Evolutionary conservation across 306 rosid genomes (phyloP), one percentile per base, ranked within the genome.

Genomic region (Morella rubra): DNA sequence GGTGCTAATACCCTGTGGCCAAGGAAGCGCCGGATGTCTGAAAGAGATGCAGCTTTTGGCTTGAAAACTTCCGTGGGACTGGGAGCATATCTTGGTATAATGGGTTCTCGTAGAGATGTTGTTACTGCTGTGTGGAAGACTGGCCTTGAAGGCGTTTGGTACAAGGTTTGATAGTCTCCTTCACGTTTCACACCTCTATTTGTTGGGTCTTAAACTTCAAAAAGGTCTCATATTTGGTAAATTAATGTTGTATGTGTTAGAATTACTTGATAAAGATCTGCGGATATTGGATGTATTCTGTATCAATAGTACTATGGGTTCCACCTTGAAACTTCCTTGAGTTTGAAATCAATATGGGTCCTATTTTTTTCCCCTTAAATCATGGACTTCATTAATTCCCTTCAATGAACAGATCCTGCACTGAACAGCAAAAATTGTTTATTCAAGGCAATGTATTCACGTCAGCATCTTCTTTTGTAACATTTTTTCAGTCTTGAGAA

Each of bases 21-120:
- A 44, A 84, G 92, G 93, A 95, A 95, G 82, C 99, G 99, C 76
- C 88, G 99, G 81, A 84, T 95, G 90, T 95, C 99, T 64, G 99
- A 95, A 87, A 89, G 99, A 84, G 98, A 95, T 88, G 99, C 99
- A 77, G 99, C 99, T 83, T 95, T 95, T 88, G 99, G 99, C 74
- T 77, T 95, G 81, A 95, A 92, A 81, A 92, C 92, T 72, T 95
- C 99, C 44, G 94, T 95, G 73, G 99, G 98, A 62, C 83, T 95
- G 49, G 99, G 99, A 67, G 93, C 88, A 73, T 95, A 91, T 84
- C 99, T 95, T 65, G 99, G 99, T 76, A 92, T 95, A 83, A 95
- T 95, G 98, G 99, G 99, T 77, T 95, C 99, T 78, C 96, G 99
- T 22, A 89, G 98, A 86, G 99, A 95, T 81, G 99, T 95, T 82